Evolutionary conservation across 306 rosid genomes (phyloP), one percentile per base, ranked within the genome.

Genomic region (Neltuma alba): DNA sequence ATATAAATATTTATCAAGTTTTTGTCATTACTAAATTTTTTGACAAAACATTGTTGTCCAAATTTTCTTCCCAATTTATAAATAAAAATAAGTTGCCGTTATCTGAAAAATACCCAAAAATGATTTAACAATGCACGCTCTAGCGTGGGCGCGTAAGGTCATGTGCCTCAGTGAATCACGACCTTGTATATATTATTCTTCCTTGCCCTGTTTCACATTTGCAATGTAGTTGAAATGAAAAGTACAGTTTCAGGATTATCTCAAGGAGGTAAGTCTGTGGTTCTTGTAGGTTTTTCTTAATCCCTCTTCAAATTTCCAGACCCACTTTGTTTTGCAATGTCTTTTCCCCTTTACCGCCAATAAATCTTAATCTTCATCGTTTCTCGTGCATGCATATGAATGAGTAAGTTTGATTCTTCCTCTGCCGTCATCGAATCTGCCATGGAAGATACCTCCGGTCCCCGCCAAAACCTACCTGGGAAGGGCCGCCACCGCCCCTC

Each of bases 401-500:
- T 85, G 89, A 82, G 72, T 82, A 67, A 90, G 12, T 69, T 69
- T 28, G 79, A 87, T 47, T 87, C 86, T 64, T 83, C 78, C 18
- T 57, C 83, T 71, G 78, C 77, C 68, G 78, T 83, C 72, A 68
- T 84, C 16, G 76, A 76, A 12, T 76, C 88, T 48, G 9, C 81
- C 75, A 85, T 85, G 90, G 88, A 83, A 81, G 73, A 76, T 15
- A 55, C 27, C 61, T 76, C 85, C 79, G 38, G 18, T 27, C 48
- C 18, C 75, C 79, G 45, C 77, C 82, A 28, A 23, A 41, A 25
- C 73, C 73, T 40, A 12, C 14, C 27, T 75, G 74, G 62, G 75
- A 84, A 88, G 50, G 16, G 4, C 25, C 47, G 28, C 83, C 73
- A 3, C 67, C 78, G 44, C 2, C 76, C 73, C 11, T 42, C 86